Percentiles rank a stretch among this genome's conserved stretches.
These are phyloP conservation scores for Starmerella bombicola DNA, from an alignment of 805 yeast species.

Conservation along the genomic window DNA sequence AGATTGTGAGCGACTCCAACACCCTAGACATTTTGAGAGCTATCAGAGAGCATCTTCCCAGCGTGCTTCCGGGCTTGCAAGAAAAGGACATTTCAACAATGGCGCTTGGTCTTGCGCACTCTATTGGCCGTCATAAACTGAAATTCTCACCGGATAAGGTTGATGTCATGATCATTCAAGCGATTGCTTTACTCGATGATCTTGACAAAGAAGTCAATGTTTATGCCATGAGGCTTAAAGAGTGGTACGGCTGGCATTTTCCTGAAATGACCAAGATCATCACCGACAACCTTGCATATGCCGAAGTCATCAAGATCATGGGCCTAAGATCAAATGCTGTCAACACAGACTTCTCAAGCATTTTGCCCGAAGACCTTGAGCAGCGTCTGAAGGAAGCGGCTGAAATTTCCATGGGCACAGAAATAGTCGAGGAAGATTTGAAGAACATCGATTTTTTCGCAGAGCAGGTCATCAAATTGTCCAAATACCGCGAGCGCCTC, in stretches of 20 bases:
- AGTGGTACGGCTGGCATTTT: slow-evolving; percentile 99
- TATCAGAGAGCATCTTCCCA: slow-evolving; percentile 86
- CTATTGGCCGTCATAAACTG: slow-evolving; percentile 95
- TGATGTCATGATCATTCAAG: slow-evolving; percentile 98
- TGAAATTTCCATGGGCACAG: slow-evolving; percentile 99
- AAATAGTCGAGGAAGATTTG: slow-evolving; percentile 83
- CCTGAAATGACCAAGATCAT: slow-evolving; percentile 98
- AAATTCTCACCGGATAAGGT: slow-evolving; percentile 97
- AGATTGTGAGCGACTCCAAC: slow-evolving; percentile 88
- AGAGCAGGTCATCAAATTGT: slow-evolving; percentile 89
- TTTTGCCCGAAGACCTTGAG: slow-evolving; percentile 87
- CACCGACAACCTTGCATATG: slow-evolving; percentile 90
- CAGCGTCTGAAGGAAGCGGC: slow-evolving; percentile 90
- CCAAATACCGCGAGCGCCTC: slow-evolving; percentile 92
- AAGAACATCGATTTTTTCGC: slow-evolving; percentile 82
- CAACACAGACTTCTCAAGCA: slow-evolving; percentile 77
- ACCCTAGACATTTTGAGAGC: slow-evolving; percentile 92
- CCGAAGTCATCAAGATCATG: slow-evolving; percentile 85
- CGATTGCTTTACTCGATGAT: slow-evolving; percentile 91
- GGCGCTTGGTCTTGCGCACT: slow-evolving; percentile 97
- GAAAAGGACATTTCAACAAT: slow-evolving; percentile 77
- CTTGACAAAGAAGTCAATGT: slow-evolving; percentile 96
- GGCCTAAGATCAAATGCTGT: slow-evolving; percentile 86
- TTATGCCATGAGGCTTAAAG: slow-evolving; percentile 97
- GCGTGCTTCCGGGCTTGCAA: slow-evolving; percentile 81